Evolutionary conservation across 2,329 filamentous ascomycete genomes (phyloP).

Genomic region (Parascedosporium putredinis): DNA sequence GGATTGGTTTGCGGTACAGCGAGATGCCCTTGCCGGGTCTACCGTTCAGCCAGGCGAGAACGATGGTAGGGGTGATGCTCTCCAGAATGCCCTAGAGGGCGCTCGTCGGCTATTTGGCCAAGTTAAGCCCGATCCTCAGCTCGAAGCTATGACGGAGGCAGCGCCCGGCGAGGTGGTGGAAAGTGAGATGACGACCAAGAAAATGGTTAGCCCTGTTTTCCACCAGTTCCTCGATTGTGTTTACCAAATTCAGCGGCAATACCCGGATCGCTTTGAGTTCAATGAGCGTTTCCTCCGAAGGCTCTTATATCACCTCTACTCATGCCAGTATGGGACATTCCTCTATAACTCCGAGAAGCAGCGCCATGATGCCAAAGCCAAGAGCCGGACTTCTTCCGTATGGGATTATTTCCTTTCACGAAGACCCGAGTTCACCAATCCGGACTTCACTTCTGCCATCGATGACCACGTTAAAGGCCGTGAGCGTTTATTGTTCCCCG

Average conservation of each 20-base stretch:
- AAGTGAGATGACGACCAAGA: slow-evolving; percentile 66
- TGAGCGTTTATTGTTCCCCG: slow-evolving; percentile 76
- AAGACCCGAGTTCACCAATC: slow-evolving; percentile 71
- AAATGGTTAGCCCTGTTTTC: slow-evolving; percentile 91
- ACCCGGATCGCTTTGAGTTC: slow-evolving; percentile 86
- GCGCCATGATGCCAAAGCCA: slow-evolving; percentile 57
- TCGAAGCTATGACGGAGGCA: slow-evolving; percentile 40
- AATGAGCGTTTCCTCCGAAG: slow-evolving; percentile 88
- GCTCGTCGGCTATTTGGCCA: slow-evolving; percentile 85
- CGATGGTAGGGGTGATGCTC: slow-evolving; percentile 57
- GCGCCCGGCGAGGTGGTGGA: slow-evolving; percentile 31
- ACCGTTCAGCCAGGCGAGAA: slow-evolving; percentile 52
- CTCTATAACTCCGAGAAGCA: slow-evolving; percentile 92
- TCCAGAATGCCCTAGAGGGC: slow-evolving; percentile 76
- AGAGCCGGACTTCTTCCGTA: slow-evolving; percentile 69
- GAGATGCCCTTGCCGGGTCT: slow-evolving; percentile 60
- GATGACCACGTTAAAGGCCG: slow-evolving; percentile 72
- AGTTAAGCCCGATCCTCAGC: slow-evolving; percentile 46
- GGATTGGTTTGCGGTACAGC: slow-evolving; percentile 87
- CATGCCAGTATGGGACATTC: slow-evolving; percentile 95
- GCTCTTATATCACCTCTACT: slow-evolving; percentile 86
- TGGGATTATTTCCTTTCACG: slow-evolving; percentile 93
- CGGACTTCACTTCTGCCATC: slow-evolving; percentile 61
- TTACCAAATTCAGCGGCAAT: slow-evolving; percentile 78
- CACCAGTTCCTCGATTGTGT: slow-evolving; percentile 95